Conservation (phyloP, 805 yeast species). For the Candida krabiensis region DNA sequence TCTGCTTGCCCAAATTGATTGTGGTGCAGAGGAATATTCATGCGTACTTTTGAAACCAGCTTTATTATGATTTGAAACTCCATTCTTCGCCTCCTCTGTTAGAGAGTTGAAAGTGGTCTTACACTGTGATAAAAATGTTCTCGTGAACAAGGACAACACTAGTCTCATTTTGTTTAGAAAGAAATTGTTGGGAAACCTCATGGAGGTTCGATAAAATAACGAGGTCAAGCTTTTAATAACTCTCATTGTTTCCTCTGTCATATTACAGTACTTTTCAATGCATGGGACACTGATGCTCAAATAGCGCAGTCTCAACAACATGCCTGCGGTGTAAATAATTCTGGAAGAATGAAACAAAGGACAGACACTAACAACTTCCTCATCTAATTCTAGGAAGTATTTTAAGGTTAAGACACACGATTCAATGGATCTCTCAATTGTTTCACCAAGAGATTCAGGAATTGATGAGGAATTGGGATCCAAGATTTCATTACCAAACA, state of each 20-base stretch:
- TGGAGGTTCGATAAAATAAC: conserved; percentile 29
- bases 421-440: conserved; percentile 51
- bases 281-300: conserved; percentile 54
- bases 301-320: conserved; percentile 57
- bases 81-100: conserved; percentile 7
- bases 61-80: background rate
- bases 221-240: conserved; percentile 26
- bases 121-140: conserved; percentile 60
- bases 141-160: conserved; percentile 57
- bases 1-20: no score
- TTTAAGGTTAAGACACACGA: conserved; percentile 53
- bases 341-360: conserved; percentile 61
- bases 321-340: conserved; percentile 64
- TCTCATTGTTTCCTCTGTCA: conserved; percentile 44
- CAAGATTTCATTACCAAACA: conserved; percentile 14
- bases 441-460: conserved; percentile 34
- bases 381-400: conserved; percentile 45
- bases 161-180: conserved; percentile 54
- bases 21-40: no score
- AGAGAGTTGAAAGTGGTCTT: conserved; percentile 21
- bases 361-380: conserved; percentile 49
- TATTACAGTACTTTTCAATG: conserved; percentile 41
- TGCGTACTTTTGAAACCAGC: no score
- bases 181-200: conserved; percentile 44
- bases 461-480: conserved; percentile 11